Percentiles rank a stretch among this genome's conserved stretches.
These are phyloP conservation scores for Abrus precatorius DNA, from an alignment of 306 rosid genomes.

Conservation along the genomic window DNA sequence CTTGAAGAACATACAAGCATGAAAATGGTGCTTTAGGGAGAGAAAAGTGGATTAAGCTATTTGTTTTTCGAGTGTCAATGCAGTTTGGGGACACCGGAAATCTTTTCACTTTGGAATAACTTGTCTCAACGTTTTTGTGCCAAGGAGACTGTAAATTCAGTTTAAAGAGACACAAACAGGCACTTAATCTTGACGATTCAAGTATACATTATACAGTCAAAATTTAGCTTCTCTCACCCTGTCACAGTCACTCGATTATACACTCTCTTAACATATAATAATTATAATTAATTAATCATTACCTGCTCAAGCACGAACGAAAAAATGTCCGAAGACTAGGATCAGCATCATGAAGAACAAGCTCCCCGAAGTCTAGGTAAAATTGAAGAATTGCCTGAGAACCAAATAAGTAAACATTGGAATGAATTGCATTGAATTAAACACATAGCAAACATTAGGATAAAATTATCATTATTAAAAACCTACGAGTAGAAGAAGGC, in stretches of 20 bases:
- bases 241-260: background rate
- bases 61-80: too few relatives aligned
- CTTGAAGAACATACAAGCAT: background rate
- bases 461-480: background rate
- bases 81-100: too few relatives aligned
- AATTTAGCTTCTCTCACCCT: background rate
- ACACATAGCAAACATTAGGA: background rate
- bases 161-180: too few relatives aligned
- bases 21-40: background rate
- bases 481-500: conserved; percentile 84
- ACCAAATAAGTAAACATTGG: conserved; percentile 14
- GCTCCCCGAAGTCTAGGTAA: conserved; percentile 90
- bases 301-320: conserved; percentile 96
- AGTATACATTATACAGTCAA: background rate
- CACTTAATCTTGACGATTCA: background rate
- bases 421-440: background rate
- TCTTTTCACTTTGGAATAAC: too few relatives aligned
- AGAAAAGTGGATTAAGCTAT: background rate
- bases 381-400: conserved; percentile 89
- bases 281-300: background rate
- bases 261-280: background rate
- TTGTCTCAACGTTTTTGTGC: too few relatives aligned
- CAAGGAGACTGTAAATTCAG: too few relatives aligned
- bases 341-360: conserved; percentile 96
- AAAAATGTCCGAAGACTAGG: conserved; percentile 86